Evolutionary conservation across 257 asterid species (phyloP).

Genomic region (Ballota nigra): DNA sequence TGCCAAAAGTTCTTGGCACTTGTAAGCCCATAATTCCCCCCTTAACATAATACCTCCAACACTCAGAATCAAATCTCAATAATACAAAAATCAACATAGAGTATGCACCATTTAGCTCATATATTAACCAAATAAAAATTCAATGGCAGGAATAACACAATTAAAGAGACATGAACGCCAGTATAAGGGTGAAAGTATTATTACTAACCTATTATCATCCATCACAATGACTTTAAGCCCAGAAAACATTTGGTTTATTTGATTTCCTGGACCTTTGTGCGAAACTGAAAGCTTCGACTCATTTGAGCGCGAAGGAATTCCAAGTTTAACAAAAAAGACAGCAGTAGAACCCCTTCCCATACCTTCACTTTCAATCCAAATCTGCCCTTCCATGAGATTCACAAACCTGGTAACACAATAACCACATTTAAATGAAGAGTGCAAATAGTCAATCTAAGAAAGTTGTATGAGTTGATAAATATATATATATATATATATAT

Average conservation of each 20-base stretch:
- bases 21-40: no score
- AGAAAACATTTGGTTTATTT: slow-evolving; percentile 46
- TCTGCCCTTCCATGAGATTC: slow-evolving; percentile 93
- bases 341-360: slow-evolving; percentile 86
- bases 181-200: slow-evolving; percentile 10
- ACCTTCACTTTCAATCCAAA: slow-evolving; percentile 96
- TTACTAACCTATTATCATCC: slow-evolving; percentile 83
- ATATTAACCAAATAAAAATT: not conserved
- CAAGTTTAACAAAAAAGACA: slow-evolving; percentile 74
- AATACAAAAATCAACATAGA: no score
- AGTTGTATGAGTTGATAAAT: not conserved
- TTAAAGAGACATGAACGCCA: not conserved
- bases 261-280: slow-evolving; percentile 52
- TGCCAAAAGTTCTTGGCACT: not conserved
- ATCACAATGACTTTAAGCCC: slow-evolving; percentile 81
- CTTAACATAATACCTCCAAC: no score
- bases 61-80: no score
- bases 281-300: slow-evolving; percentile 51
- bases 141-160: not conserved
- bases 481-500: no score
- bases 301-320: slow-evolving; percentile 58
- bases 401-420: slow-evolving; percentile 59
- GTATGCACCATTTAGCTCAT: no score
- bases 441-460: not conserved
- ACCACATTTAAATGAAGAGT: not conserved